Evolutionary conservation across 164 flowering plant genomes (phyloP), one percentile per base, ranked within the genome.

Genomic region (Aristolochia fimbriata): DNA sequence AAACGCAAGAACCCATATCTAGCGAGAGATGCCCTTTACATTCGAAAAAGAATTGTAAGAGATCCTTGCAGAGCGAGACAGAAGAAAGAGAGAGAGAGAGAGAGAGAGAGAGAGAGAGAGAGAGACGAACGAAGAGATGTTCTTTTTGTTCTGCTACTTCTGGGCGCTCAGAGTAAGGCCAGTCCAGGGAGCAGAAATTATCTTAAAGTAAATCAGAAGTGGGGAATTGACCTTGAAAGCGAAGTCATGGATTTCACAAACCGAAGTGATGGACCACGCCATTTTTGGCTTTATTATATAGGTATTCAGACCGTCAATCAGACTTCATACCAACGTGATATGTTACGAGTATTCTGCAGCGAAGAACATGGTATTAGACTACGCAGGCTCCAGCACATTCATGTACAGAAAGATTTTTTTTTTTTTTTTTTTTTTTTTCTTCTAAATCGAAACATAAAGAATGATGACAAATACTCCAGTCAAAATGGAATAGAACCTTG

Each of bases 1-100:
- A 84, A 50, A 59, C 74, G 68, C 90, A 82, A 20, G 81, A 66
- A 64, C 90, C 90, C 90, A 84, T 84, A 16, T 68, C 67, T 33
- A 57, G 15, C n/a, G 10, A 23, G 10, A 23, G 41, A 47, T 17
- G 25, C 69, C 41, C 62, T 55, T 54, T 45, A 58, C 61, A 49
- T 45, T 15, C 48, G 23, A 67, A n/a, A 52, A 23, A n/a, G n/a
- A n/a, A 47, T n/a, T 50, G 1, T 41, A 60, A 21, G 37, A 55
- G 43, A 55, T 20, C 41, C 19, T 16, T 15, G 22, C 4, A 33
- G 19, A 9, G 8, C 25, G 8, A 22, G 20, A 49, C 43, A 46
- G 12, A 3, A 10, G 55, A 16, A 15, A 8, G 20, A 51, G 22
- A 55, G 41, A 54, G 10, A 59, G 57, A 50, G n/a, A 49, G 23